A percentile compares a stretch with the other conserved stretches of the same genome.
phyloP scores from a whole-genome alignment of 140 eudicot genomes.

The Anethum foeniculum region DNA sequence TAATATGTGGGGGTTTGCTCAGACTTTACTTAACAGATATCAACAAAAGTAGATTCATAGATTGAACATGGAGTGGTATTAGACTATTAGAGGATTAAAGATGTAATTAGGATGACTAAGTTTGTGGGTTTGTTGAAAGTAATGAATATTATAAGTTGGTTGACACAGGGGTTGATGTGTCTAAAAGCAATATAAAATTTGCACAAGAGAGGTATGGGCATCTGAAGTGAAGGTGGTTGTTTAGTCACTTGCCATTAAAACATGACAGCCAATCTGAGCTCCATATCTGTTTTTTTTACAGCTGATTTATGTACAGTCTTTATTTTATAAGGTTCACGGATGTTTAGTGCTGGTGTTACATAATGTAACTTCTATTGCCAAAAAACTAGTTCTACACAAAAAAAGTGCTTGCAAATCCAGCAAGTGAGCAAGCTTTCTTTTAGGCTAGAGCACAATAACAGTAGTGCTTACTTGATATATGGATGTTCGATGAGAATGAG shows the following conservation, averaged over 20 bases:
- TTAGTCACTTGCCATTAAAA: constrained; percentile 29
- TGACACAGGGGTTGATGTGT: constrained; percentile 14
- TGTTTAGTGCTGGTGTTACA: background rate
- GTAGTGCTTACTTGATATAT: no score
- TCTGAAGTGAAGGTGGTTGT: constrained; percentile 26
- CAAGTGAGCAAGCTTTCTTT: background rate
- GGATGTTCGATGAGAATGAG: background rate
- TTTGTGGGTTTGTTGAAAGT: constrained; percentile 8
- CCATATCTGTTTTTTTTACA: constrained; percentile 4
- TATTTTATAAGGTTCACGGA: background rate
- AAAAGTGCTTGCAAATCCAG: background rate
- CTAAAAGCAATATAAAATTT: constrained; percentile 13
- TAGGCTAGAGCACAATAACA: background rate
- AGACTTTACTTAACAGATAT: background rate
- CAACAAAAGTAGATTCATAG: background rate
- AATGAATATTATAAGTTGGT: constrained; percentile 17
- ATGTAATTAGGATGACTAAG: background rate
- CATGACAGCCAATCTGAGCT: constrained; percentile 11
- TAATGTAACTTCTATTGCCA: background rate
- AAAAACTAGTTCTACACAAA: background rate
- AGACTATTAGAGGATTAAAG: background rate
- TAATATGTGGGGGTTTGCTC: background rate
- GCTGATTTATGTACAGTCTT: background rate
- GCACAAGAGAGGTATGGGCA: constrained; percentile 12
- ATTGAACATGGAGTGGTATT: background rate